Percentiles rank a stretch among this genome's conserved stretches.
Conservation (phyloP, 176 grass and related monocot genomes). For the Poa annua region DNA sequence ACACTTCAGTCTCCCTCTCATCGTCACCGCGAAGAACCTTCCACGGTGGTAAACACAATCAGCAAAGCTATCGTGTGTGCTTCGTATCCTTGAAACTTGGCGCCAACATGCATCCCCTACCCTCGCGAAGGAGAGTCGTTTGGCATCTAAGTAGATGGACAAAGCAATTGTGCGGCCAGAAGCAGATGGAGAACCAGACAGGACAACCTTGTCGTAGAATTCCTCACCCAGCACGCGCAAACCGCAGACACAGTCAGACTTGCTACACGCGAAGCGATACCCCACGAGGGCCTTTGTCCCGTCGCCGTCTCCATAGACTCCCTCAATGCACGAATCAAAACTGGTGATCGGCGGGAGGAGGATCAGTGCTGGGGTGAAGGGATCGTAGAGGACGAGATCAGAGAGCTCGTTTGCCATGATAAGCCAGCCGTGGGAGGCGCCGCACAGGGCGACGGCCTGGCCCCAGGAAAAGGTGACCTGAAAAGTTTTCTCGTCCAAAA, state of each 20-base stretch:
- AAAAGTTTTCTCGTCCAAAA: not conserved
- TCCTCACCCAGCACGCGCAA: not conserved
- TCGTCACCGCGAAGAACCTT: not conserved
- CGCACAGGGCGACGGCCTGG: not conserved
- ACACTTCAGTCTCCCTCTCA: not conserved
- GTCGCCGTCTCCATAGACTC: not conserved
- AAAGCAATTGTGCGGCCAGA: not conserved
- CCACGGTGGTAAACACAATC: not conserved
- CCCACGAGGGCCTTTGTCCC: not conserved
- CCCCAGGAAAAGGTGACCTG: not conserved
- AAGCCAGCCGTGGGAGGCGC: not conserved
- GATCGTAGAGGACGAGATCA: not conserved
- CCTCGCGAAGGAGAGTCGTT: not conserved
- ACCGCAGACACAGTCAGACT: not conserved
- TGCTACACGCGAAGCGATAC: not conserved
- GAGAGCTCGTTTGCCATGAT: not conserved
- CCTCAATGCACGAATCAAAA: not conserved
- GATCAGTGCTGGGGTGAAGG: too few species aligned
- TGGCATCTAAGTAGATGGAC: not conserved
- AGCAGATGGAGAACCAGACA: not conserved
- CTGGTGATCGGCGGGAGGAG: not conserved
- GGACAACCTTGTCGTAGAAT: conserved; percentile 7
- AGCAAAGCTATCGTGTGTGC: not conserved
- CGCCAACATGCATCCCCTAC: not conserved
- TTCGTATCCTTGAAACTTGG: not conserved